Percentiles rank a stretch among this genome's conserved stretches.
Evolutionary conservation across 192 early-diverging fungal species (phyloP).

Genomic region (Mortierella claussenii): DNA sequence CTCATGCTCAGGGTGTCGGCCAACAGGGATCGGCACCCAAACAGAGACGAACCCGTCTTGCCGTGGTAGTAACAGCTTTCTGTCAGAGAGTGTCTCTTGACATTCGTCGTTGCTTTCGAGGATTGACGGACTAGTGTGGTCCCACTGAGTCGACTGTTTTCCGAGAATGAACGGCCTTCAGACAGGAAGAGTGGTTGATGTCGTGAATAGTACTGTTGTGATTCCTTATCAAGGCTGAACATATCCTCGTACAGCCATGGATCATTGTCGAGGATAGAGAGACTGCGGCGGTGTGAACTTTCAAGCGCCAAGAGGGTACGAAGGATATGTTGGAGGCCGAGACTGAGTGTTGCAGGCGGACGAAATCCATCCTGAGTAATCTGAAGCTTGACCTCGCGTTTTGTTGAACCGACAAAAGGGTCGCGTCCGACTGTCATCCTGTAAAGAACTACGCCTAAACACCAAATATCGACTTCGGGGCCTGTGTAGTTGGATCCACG

Average conservation of each 20-base stretch:
- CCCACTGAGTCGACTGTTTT: slow-evolving; percentile 30
- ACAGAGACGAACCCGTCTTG: slow-evolving; percentile 13
- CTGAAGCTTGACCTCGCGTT: slow-evolving; percentile 63
- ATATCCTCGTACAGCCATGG: slow-evolving; percentile 58
- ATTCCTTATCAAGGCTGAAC: background rate
- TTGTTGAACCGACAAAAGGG: slow-evolving; percentile 61
- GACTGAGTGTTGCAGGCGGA: slow-evolving; percentile 55
- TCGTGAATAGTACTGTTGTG: background rate
- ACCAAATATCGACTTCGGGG: slow-evolving; percentile 97
- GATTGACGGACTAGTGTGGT: slow-evolving; percentile 23
- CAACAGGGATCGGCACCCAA: slow-evolving; percentile 12
- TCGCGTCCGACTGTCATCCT: slow-evolving; percentile 74
- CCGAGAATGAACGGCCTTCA: slow-evolving; percentile 22
- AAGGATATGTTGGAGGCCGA: slow-evolving; percentile 54
- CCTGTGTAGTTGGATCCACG: slow-evolving; percentile 90
- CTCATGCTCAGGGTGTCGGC: slow-evolving; percentile 9
- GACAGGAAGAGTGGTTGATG: slow-evolving; percentile 13
- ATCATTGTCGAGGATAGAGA: slow-evolving; percentile 56
- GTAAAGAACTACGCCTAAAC: slow-evolving; percentile 90
- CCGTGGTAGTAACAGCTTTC: slow-evolving; percentile 33
- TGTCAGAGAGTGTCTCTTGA: slow-evolving; percentile 27
- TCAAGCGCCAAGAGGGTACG: slow-evolving; percentile 58
- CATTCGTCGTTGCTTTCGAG: slow-evolving; percentile 11
- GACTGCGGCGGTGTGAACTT: slow-evolving; percentile 49
- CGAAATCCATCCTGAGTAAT: slow-evolving; percentile 54